Evolutionary conservation across 2,329 filamentous ascomycete genomes (phyloP).

Genomic region (Elsinoe necatrix): DNA sequence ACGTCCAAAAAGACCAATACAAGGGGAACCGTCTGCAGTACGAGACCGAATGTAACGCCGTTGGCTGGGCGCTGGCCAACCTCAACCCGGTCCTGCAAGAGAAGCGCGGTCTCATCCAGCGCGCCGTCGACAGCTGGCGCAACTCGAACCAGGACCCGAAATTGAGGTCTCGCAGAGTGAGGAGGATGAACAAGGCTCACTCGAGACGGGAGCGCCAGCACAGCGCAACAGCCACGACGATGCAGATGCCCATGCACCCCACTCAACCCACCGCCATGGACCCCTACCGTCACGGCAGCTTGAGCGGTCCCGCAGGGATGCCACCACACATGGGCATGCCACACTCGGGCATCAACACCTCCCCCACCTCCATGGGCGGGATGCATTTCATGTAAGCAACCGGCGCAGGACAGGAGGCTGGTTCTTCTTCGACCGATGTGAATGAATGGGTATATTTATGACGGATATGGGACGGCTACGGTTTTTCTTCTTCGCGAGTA

Average conservation of each 20-base stretch:
- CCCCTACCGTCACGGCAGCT: not conserved
- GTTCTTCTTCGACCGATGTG: not conserved
- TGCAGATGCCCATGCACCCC: conserved; percentile 38
- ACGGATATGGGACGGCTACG: not conserved
- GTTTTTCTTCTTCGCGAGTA: not conserved
- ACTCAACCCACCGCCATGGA: not conserved
- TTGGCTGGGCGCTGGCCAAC: conserved; percentile 97
- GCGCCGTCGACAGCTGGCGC: conserved; percentile 95
- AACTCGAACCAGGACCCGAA: conserved; percentile 97
- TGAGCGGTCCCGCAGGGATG: not conserved
- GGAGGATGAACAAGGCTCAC: conserved; percentile 93
- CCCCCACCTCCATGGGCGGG: conserved; percentile 2
- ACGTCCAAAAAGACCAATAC: conserved; percentile 92
- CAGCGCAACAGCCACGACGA: conserved; percentile 43
- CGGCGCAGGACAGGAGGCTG: not conserved
- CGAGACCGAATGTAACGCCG: conserved; percentile 97
- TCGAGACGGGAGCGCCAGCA: conserved; percentile 43
- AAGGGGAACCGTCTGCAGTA: conserved; percentile 91
- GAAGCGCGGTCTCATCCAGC: conserved; percentile 91
- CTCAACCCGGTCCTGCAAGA: conserved; percentile 84
- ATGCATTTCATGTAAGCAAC: conserved; percentile 11
- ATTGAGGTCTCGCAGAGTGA: conserved; percentile 80
- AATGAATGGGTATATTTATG: not conserved
- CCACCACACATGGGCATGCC: not conserved
- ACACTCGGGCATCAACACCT: conserved; percentile 16